A percentile compares a stretch with the other conserved stretches of the same genome.
Evolutionary conservation across 1,284 basidiomycete genomes (phyloP).

Genomic region (Cerioporus squamosus): DNA sequence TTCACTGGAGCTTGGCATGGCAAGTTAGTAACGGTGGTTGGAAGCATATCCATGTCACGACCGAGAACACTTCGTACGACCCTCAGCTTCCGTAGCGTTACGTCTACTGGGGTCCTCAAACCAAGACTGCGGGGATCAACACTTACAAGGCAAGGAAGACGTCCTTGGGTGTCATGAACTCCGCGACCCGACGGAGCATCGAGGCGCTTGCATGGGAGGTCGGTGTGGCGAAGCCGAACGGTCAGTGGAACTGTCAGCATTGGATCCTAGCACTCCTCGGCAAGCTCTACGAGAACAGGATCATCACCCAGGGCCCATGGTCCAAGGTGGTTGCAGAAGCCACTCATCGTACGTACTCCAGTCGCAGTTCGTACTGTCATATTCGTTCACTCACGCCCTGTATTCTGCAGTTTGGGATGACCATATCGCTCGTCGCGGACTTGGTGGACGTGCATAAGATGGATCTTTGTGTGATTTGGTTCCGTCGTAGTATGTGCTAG

Average conservation of each 20-base stretch:
- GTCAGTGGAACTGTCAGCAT: neutral
- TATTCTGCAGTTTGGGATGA: too few relatives aligned
- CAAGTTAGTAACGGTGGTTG: too few relatives aligned
- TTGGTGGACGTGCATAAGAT: too few relatives aligned
- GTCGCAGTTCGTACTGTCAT: too few relatives aligned
- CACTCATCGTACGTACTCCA: neutral
- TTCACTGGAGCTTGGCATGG: too few relatives aligned
- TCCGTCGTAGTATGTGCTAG: too few relatives aligned
- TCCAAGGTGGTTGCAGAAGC: neutral
- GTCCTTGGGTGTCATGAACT: neutral
- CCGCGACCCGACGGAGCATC: neutral
- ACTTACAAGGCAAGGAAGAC: neutral
- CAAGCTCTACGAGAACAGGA: neutral
- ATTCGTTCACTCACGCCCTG: too few relatives aligned
- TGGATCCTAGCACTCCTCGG: neutral
- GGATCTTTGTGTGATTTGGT: too few relatives aligned
- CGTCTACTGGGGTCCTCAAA: neutral
- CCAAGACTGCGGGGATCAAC: neutral
- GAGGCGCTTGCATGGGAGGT: neutral
- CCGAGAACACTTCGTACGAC: neutral
- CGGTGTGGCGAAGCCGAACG: neutral
- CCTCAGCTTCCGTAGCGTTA: neutral
- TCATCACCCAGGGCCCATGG: neutral
- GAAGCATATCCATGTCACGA: too few relatives aligned
- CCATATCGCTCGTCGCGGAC: too few relatives aligned